A percentile compares a stretch with the other conserved stretches of the same genome.
phyloP scores from a whole-genome alignment of 352 stramenopile species.

The Pythium biforme region DNA sequence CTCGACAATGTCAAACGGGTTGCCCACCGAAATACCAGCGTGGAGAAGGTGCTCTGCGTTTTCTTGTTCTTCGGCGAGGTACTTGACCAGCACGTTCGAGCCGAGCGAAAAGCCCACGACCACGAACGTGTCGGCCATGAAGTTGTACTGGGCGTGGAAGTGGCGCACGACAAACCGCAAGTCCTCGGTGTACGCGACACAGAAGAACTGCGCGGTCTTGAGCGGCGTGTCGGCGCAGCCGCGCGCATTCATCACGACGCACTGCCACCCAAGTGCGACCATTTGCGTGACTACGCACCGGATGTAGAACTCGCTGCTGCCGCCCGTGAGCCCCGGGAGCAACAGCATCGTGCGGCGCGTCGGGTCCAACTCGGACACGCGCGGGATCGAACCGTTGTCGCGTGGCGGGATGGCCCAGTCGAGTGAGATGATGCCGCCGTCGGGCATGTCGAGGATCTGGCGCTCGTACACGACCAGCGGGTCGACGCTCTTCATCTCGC shows the following conservation, averaged over 20 bases:
- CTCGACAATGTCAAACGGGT: conserved; percentile 62
- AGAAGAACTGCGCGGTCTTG: conserved; percentile 63
- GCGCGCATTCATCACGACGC: conserved; percentile 69
- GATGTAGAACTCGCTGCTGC: conserved; percentile 72
- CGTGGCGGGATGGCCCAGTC: conserved; percentile 61
- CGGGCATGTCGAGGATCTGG: conserved; percentile 56
- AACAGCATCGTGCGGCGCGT: conserved; percentile 46
- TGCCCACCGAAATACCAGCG: conserved; percentile 62
- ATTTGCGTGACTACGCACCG: conserved; percentile 44
- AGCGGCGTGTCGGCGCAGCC: conserved; percentile 66
- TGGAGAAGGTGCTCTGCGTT: conserved; percentile 35
- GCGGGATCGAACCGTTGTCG: conserved; percentile 17
- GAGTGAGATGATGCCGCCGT: conserved; percentile 67
- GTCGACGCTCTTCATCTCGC: conserved; percentile 38
- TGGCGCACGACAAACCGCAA: conserved; percentile 48
- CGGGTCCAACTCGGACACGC: conserved; percentile 36
- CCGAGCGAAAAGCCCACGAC: conserved; percentile 69
- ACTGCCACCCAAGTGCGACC: conserved; percentile 54
- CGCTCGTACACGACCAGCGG: conserved; percentile 53
- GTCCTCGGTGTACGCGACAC: conserved; percentile 67
- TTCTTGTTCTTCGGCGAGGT: conserved; percentile 55
- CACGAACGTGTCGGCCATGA: conserved; percentile 37
- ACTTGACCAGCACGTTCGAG: conserved; percentile 78
- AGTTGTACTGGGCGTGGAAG: conserved; percentile 44
- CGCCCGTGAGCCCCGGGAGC: conserved; percentile 57